Percentiles rank a stretch among this genome's conserved stretches.
These are phyloP conservation scores for Ceratobasidium sp. DNA, from an alignment of 1,284 basidiomycete genomes.

Conservation along the genomic window DNA sequence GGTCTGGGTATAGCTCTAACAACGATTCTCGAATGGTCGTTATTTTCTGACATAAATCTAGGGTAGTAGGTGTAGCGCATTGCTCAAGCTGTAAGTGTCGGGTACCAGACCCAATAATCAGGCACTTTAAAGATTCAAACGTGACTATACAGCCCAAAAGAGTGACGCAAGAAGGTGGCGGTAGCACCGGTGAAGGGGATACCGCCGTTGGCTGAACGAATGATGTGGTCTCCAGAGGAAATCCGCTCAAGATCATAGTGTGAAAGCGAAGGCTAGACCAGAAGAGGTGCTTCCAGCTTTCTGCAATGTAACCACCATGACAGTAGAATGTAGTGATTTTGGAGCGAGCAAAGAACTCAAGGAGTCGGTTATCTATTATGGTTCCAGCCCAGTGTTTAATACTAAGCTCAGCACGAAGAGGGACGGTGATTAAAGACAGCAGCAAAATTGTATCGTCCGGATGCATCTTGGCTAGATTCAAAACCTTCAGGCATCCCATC, in stretches of 20 bases:
- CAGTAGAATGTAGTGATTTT: slow-evolving; percentile 3
- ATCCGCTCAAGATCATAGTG: not conserved
- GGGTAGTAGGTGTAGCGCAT: no score
- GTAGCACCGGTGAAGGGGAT: no score
- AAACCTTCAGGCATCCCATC: not conserved
- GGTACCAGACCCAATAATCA: no score
- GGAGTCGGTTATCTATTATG: not conserved
- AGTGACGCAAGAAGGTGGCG: no score
- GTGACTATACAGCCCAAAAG: no score
- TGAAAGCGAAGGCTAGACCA: not conserved
- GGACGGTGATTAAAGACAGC: not conserved
- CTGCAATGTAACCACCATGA: not conserved
- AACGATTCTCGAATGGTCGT: no score
- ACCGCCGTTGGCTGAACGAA: no score
- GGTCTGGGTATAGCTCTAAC: no score
- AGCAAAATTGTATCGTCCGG: not conserved
- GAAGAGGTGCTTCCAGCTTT: not conserved
- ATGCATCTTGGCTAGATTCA: not conserved
- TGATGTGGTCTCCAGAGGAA: no score
- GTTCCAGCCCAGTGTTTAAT: not conserved
- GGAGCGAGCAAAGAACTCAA: not conserved
- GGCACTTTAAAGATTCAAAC: no score
- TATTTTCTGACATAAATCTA: no score
- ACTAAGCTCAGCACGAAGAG: not conserved
- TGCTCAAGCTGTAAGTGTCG: no score